Evolutionary conservation across 2,329 filamentous ascomycete genomes (phyloP), one percentile per base, ranked within the genome.

Genomic region (Byssoonygena ceratinophila): DNA sequence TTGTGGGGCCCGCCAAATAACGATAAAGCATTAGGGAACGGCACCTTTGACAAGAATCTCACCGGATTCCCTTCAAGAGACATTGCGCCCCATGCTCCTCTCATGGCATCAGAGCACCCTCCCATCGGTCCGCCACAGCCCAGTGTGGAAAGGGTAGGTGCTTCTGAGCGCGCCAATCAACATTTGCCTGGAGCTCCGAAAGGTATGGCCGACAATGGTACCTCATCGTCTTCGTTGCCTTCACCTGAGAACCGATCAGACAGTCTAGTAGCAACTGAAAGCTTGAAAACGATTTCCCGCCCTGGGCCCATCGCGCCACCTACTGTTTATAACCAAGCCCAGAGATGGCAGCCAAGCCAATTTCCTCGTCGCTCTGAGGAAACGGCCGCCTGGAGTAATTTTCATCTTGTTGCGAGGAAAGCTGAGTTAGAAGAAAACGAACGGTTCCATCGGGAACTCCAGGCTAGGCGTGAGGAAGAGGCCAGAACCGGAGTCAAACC

Each of bases 11-110:
- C 76, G 34, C 69, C 76, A 34, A 74, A 69, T 50, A 73, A 73
- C 59, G 76, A 79, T 56, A 74, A 76, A 59, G 76, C 77, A 23
- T 73, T 83, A 37, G 80, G 80, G 14, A 83, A 83, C 64, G 80
- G 80, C 27, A 81, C 79, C 1, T 83, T 83, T 58, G 78, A 81
- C 57, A 73, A 73, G 54, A 67, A 66, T 53, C 73, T 78, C 51
- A 70, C 70, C 31, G 71, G 72, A 37, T 76, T 75, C 51, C 68
- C 76, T 43, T 63, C 71, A 37, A 70, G 72, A 41, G 68, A 74
- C 54, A 57, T 70, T 25, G 58, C 64, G 54, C 65, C 73, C n/a
- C 69, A 71, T 48, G 63, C 61, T 46, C 64, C 66, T 54, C 65
- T 73, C 31, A 63, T 65, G 44, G 61, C 72, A 12, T 57, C 63